These are phyloP conservation scores for Coemansia sp. DNA, from an alignment of 192 early-diverging fungal genomes.

Conservation along the genomic window DNA sequence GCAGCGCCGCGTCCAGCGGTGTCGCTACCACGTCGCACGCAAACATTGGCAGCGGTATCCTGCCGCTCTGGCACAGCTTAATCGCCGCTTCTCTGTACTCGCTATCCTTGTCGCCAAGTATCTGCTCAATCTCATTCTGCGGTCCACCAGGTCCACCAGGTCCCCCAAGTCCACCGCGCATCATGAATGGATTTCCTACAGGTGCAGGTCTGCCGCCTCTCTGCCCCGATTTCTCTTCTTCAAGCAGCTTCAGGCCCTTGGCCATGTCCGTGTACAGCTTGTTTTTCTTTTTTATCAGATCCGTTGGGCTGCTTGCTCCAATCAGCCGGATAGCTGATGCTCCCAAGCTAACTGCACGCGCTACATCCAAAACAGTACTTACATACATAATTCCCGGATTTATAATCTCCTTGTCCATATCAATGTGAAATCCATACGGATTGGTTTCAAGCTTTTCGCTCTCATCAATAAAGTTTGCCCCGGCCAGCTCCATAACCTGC, in stretches of 20 bases:
- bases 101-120: neutral
- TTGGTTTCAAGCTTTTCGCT: constrained; percentile 54
- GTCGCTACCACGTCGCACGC: constrained; percentile 97
- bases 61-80: constrained; percentile 41
- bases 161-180: no score
- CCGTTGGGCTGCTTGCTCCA: constrained; percentile 69
- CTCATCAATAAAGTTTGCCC: constrained; percentile 97
- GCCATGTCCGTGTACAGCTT: no score
- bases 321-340: constrained; percentile 98
- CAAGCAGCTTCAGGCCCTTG: no score
- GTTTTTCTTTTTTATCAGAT: neutral
- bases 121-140: neutral
- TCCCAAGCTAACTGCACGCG: constrained; percentile 43
- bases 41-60: constrained; percentile 97
- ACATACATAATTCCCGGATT: no score
- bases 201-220: no score
- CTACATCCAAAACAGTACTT: no score
- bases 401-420: constrained; percentile 42
- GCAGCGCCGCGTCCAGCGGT: constrained; percentile 96
- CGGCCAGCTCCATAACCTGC: constrained; percentile 88
- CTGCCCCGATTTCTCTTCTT: no score
- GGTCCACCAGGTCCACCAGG: no score
- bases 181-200: no score
- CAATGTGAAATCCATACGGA: constrained; percentile 46
- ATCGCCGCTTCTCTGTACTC: neutral